These are phyloP conservation scores for Lactuca sativa DNA, from an alignment of 129 eudicot genomes.

Conservation along the genomic window DNA sequence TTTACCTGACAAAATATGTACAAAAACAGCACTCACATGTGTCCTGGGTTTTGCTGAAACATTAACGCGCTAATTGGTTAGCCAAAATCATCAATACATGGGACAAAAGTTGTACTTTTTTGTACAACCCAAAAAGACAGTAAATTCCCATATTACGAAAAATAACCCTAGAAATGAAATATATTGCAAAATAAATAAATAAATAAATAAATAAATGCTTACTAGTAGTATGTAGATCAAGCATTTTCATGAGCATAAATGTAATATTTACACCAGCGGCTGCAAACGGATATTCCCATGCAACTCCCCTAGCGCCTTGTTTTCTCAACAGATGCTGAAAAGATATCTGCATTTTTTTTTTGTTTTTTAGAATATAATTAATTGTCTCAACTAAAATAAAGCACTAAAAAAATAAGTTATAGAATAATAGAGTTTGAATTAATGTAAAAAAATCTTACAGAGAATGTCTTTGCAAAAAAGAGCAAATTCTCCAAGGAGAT, in stretches of 20 bases:
- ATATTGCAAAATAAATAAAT: neutral
- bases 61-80: constrained; percentile 14
- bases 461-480: constrained; percentile 79
- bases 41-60: constrained; percentile 70
- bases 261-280: constrained; percentile 96
- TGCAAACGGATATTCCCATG: constrained; percentile 97
- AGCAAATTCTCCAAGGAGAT: constrained; percentile 86
- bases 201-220: constrained; percentile 29
- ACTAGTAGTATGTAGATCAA: constrained; percentile 66
- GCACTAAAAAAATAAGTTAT: neutral
- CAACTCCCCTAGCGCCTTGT: constrained; percentile 66
- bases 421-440: neutral
- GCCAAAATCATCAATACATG: constrained; percentile 11
- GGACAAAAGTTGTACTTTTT: neutral
- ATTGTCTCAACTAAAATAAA: neutral
- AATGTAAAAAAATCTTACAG: constrained; percentile 52
- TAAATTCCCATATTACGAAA: neutral
- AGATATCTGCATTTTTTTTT: constrained; percentile 49
- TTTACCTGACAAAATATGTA: constrained; percentile 74
- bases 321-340: constrained; percentile 66
- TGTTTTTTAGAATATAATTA: neutral
- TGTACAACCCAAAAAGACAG: neutral
- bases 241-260: constrained; percentile 93
- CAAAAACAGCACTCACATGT: constrained; percentile 69
- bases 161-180: constrained; percentile 1